A percentile compares a stretch with the other conserved stretches of the same genome.
These are phyloP conservation scores for Ilex paraguariensis DNA, from an alignment of 305 asterid genomes.

Conservation along the genomic window DNA sequence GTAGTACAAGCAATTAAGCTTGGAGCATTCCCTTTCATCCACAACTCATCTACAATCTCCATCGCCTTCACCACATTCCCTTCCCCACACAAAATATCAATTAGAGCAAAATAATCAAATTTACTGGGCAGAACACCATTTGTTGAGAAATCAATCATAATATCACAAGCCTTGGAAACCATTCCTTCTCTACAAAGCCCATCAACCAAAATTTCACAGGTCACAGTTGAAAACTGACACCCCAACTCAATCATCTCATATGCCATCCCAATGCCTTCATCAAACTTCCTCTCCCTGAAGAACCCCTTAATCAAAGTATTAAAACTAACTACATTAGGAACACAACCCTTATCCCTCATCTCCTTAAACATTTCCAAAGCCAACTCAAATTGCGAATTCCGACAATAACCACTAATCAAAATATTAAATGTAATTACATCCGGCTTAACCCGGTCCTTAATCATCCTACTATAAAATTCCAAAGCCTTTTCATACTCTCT, in stretches of 20 bases:
- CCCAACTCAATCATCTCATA: slow-evolving; percentile 78
- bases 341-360: slow-evolving; percentile 79
- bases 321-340: slow-evolving; percentile 85
- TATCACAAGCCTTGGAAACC: slow-evolving; percentile 44
- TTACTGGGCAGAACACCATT: slow-evolving; percentile 51
- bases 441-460: slow-evolving; percentile 62
- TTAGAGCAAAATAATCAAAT: slow-evolving; percentile 47
- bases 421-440: slow-evolving; percentile 71
- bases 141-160: slow-evolving; percentile 52
- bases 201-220: slow-evolving; percentile 77
- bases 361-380: slow-evolving; percentile 74
- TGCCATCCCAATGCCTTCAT: slow-evolving; percentile 74
- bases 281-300: slow-evolving; percentile 61
- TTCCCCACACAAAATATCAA: slow-evolving; percentile 56
- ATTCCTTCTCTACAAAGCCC: slow-evolving; percentile 63
- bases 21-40: slow-evolving; percentile 56
- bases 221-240: slow-evolving; percentile 61
- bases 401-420: slow-evolving; percentile 75
- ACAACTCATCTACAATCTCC: slow-evolving; percentile 56
- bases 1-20: slow-evolving; percentile 64
- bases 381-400: slow-evolving; percentile 37
- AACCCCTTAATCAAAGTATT: slow-evolving; percentile 83
- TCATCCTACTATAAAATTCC: slow-evolving; percentile 57
- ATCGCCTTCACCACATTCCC: slow-evolving; percentile 42
- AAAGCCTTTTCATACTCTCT: slow-evolving; percentile 45